phyloP scores from a whole-genome alignment of 2,329 filamentous ascomycete genomes.

The Clonostachys chloroleuca region DNA sequence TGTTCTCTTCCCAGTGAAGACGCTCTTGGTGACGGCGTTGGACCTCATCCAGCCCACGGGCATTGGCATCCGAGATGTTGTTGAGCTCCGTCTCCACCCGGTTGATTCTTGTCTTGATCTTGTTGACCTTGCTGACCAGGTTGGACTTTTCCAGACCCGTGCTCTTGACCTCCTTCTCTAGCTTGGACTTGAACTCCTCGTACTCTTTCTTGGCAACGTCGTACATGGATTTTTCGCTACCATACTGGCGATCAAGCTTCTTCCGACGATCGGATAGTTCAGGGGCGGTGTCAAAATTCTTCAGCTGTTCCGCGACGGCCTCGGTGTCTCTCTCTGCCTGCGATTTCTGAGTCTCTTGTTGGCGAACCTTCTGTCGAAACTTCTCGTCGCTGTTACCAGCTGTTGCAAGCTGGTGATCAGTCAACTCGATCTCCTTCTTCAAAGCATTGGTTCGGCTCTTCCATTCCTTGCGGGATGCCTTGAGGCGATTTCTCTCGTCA shows the following conservation, averaged over 20 bases:
- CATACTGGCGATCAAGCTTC: conserved; percentile 45
- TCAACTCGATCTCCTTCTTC: conserved; percentile 69
- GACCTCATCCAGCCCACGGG: conserved; percentile 58
- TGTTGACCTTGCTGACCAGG: conserved; percentile 66
- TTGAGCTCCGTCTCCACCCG: conserved; percentile 71
- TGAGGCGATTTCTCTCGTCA: conserved; percentile 65
- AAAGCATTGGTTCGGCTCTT: conserved; percentile 63
- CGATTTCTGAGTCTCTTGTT: conserved; percentile 70
- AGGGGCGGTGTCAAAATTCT: conserved; percentile 59
- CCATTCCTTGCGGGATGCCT: conserved; percentile 70
- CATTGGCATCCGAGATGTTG: conserved; percentile 66
- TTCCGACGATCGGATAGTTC: conserved; percentile 56
- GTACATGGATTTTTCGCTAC: conserved; percentile 53
- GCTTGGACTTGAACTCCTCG: conserved; percentile 53
- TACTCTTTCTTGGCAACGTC: conserved; percentile 51
- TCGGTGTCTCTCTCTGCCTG: conserved; percentile 55
- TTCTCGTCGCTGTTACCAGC: conserved; percentile 73
- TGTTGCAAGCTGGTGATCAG: conserved; percentile 62
- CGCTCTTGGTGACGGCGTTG: conserved; percentile 52
- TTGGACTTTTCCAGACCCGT: conserved; percentile 61
- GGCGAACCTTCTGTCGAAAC: conserved; percentile 68
- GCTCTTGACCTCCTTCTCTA: conserved; percentile 58
- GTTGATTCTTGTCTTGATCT: conserved; percentile 64
- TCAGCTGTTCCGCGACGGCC: conserved; percentile 53
- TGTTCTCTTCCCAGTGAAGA: conserved; percentile 39